Evolutionary conservation across 2,329 filamentous ascomycete genomes (phyloP).

Genomic region (Aspergillus vadensis): DNA sequence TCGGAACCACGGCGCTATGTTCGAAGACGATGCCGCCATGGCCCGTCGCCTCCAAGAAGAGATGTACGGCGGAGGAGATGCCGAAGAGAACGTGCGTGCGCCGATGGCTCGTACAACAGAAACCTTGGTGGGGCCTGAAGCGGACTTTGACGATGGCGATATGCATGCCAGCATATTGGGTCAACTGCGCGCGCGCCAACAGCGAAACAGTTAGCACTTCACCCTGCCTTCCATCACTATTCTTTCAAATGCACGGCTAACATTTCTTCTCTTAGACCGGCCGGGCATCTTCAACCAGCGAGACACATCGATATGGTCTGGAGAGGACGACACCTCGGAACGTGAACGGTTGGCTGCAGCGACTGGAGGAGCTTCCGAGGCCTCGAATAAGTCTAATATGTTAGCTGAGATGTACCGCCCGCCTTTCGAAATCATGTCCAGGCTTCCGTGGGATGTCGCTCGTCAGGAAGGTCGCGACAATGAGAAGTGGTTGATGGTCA

Average conservation of each 20-base stretch:
- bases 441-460: constrained; percentile 78
- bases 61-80: constrained; percentile 65
- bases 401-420: constrained; percentile 91
- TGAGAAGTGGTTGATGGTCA: constrained; percentile 93
- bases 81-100: constrained; percentile 71
- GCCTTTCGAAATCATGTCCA: constrained; percentile 84
- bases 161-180: constrained; percentile 65
- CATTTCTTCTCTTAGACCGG: constrained; percentile 37
- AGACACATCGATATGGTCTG: constrained; percentile 61
- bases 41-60: constrained; percentile 90
- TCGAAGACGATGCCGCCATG: constrained; percentile 92
- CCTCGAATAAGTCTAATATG: constrained; percentile 70
- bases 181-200: constrained; percentile 58
- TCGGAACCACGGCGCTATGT: constrained; percentile 48
- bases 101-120: constrained; percentile 91
- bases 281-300: constrained; percentile 72
- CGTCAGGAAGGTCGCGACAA: constrained; percentile 81
- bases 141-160: constrained; percentile 56
- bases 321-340: constrained; percentile 51
- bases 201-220: constrained; percentile 37
- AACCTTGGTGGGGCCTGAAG: constrained; percentile 76
- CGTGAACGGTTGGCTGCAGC: constrained; percentile 59
- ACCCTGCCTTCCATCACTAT: not conserved
- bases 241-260: constrained; percentile 2
- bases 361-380: constrained; percentile 66